phyloP scores from a whole-genome alignment of 164 flowering plant species.

The Tinospora cordifolia region DNA sequence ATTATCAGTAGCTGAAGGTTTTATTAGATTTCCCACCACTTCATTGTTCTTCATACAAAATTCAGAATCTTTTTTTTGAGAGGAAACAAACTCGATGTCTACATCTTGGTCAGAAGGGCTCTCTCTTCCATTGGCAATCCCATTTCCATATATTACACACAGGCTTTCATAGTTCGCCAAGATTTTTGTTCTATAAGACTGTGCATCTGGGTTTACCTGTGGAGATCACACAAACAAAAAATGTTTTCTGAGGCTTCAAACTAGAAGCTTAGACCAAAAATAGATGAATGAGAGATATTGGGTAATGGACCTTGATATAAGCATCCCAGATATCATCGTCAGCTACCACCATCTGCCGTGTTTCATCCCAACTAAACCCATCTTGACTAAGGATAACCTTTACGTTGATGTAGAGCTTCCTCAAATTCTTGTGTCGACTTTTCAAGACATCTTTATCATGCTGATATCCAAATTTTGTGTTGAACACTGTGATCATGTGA shows the following conservation, averaged over 20 bases:
- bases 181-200: background rate
- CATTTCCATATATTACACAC: constrained; percentile 46
- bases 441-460: constrained; percentile 47
- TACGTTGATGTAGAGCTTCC: constrained; percentile 50
- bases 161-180: constrained; percentile 33
- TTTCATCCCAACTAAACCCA: constrained; percentile 57
- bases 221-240: background rate
- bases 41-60: background rate
- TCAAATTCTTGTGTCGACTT: constrained; percentile 52
- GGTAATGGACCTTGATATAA: constrained; percentile 38
- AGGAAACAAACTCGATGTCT: too few species aligned
- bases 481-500: constrained; percentile 42
- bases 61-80: too few species aligned
- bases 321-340: constrained; percentile 46
- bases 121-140: constrained; percentile 39
- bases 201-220: constrained; percentile 41
- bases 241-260: background rate
- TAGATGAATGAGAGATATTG: background rate
- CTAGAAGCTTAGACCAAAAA: background rate
- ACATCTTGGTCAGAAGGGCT: constrained; percentile 2
- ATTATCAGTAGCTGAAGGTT: constrained; percentile 9
- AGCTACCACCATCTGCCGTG: constrained; percentile 49
- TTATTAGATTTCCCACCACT: background rate
- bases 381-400: constrained; percentile 37
- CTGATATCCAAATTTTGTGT: constrained; percentile 38